These are phyloP conservation scores for Blastobotrys peoriensis DNA, from an alignment of 805 yeast species.

Conservation along the genomic window DNA sequence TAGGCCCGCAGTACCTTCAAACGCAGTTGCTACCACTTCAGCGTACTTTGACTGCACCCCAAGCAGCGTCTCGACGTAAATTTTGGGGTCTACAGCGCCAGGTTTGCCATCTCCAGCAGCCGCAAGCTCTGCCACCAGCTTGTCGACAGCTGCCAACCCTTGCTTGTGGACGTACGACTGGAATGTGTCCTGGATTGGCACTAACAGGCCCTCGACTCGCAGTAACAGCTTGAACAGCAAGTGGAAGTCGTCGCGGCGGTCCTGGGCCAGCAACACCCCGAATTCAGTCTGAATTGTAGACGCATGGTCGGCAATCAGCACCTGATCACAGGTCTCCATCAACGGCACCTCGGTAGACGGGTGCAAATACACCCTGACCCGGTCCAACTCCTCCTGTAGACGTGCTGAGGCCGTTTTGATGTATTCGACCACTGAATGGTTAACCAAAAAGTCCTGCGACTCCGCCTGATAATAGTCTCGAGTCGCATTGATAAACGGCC, in stretches of 20 bases:
- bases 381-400: slow-evolving; percentile 73
- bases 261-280: slow-evolving; percentile 63
- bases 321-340: slow-evolving; percentile 67
- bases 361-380: slow-evolving; percentile 75
- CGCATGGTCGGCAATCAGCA: slow-evolving; percentile 74
- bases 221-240: slow-evolving; percentile 71
- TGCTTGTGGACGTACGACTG: slow-evolving; percentile 64
- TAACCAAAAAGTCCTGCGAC: slow-evolving; percentile 56
- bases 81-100: slow-evolving; percentile 57
- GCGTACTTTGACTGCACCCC: slow-evolving; percentile 63
- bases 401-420: slow-evolving; percentile 80
- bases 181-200: slow-evolving; percentile 67
- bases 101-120: slow-evolving; percentile 12
- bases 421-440: slow-evolving; percentile 84
- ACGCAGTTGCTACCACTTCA: slow-evolving; percentile 57
- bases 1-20: slow-evolving; percentile 68
- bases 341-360: slow-evolving; percentile 76
- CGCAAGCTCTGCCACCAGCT: slow-evolving; percentile 38
- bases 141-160: slow-evolving; percentile 57
- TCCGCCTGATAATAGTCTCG: slow-evolving; percentile 57
- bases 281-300: slow-evolving; percentile 72
- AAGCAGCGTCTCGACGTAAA: slow-evolving; percentile 72
- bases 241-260: slow-evolving; percentile 63
- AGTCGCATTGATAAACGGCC: slow-evolving; percentile 58
- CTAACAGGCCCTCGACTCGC: slow-evolving; percentile 73